A percentile compares a stretch with the other conserved stretches of the same genome.
phyloP scores from a whole-genome alignment of 805 yeast genomes.

The Candida michaelii region DNA sequence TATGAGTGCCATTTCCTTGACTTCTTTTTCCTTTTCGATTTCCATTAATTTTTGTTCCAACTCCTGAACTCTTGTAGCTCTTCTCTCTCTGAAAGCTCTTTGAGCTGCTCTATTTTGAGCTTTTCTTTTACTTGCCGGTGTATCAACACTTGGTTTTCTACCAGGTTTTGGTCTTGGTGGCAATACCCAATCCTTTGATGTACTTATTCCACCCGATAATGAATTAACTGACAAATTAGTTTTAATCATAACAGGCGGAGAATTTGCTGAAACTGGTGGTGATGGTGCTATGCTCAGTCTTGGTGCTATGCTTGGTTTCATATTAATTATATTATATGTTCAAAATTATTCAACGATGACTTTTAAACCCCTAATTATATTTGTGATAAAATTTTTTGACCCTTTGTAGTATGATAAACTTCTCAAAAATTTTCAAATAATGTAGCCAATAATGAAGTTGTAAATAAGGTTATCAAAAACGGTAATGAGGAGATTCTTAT shows the following conservation, averaged over 20 bases:
- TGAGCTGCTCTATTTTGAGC: constrained; percentile 96
- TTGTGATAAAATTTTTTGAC: not conserved
- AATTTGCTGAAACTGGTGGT: constrained; percentile 7
- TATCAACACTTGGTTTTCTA: constrained; percentile 63
- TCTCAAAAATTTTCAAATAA: constrained; percentile 1
- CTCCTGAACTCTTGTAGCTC: constrained; percentile 80
- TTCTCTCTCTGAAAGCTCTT: constrained; percentile 82
- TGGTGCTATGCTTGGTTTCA: constrained; percentile 16
- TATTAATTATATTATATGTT: not conserved
- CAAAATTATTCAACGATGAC: not conserved
- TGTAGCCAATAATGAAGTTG: constrained; percentile 3
- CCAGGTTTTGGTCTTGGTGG: constrained; percentile 64
- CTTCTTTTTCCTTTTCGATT: constrained; percentile 64
- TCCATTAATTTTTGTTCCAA: constrained; percentile 68
- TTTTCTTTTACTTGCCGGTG: constrained; percentile 82
- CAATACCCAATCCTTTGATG: constrained; percentile 58
- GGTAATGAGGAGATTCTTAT: constrained; percentile 4
- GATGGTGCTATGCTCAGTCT: constrained; percentile 14
- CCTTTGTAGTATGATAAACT: not conserved
- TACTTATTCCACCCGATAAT: constrained; percentile 37
- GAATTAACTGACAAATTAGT: not conserved
- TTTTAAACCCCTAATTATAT: not conserved
- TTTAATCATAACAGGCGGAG: constrained; percentile 13
- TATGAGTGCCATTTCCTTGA: constrained; percentile 53
- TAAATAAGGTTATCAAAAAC: not conserved